These are phyloP conservation scores for Hypomontagnella submonticulosa DNA, from an alignment of 495 filamentous ascomycete genomes.

Conservation along the genomic window DNA sequence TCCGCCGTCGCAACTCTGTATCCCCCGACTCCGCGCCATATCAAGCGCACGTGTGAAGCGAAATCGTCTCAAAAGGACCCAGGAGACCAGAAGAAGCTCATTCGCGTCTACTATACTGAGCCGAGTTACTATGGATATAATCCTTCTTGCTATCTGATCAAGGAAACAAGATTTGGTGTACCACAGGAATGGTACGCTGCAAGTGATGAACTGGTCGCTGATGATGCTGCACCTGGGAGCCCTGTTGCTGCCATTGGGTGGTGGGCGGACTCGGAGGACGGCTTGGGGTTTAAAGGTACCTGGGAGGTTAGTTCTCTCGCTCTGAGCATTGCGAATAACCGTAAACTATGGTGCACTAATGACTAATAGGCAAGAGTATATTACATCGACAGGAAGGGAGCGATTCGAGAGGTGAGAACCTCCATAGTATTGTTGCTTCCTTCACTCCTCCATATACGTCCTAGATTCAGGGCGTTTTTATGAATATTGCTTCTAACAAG, in stretches of 20 bases:
- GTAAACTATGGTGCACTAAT: neutral
- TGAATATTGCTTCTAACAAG: too few species aligned
- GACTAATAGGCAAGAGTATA: conserved; percentile 12
- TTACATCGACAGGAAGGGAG: conserved; percentile 10
- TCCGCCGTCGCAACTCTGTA: conserved; percentile 9
- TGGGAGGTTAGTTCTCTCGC: conserved; percentile 16
- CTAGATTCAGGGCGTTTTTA: too few species aligned
- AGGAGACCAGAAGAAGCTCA: conserved; percentile 7
- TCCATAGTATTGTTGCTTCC: too few species aligned
- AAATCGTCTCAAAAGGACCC: neutral
- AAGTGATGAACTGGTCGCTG: conserved; percentile 13
- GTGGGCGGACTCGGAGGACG: conserved; percentile 2
- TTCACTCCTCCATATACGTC: too few species aligned
- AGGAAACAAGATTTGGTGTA: conserved; percentile 7
- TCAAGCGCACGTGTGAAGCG: conserved; percentile 8
- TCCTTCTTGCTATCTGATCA: conserved; percentile 6
- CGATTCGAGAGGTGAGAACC: conserved; percentile 6
- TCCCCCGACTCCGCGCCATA: conserved; percentile 7
- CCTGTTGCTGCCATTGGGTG: conserved; percentile 14
- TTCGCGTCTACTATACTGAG: conserved; percentile 19
- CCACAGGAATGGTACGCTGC: conserved; percentile 10
- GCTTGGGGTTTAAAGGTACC: neutral
- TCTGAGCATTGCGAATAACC: neutral
- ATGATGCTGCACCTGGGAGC: conserved; percentile 12
- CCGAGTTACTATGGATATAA: conserved; percentile 6